Evolutionary conservation across 169 alveolate species (phyloP).

Genomic region (Eimeria sp.): DNA sequence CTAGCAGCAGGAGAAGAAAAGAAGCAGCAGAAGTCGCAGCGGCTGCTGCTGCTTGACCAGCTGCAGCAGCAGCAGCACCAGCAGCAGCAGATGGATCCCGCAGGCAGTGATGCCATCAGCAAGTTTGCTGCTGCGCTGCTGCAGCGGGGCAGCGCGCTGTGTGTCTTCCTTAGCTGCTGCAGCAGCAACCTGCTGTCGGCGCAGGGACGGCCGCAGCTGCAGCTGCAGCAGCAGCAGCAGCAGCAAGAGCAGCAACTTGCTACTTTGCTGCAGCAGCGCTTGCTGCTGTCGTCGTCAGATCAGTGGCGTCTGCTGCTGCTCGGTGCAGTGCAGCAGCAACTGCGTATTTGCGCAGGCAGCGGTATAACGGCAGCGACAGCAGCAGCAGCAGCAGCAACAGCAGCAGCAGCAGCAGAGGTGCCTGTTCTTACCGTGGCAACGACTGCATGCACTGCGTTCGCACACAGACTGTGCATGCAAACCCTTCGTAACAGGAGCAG

Average conservation of each 20-base stretch:
- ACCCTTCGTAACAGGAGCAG: not conserved
- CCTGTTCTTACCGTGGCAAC: not conserved
- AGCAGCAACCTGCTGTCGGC: constrained; percentile 40
- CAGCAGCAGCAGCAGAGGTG: constrained; percentile 42
- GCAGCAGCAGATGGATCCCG: not conserved
- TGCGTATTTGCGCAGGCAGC: not conserved
- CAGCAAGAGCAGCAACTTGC: constrained; percentile 33
- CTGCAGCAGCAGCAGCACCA: constrained; percentile 65
- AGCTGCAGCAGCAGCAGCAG: constrained; percentile 74
- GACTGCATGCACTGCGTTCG: constrained; percentile 43
- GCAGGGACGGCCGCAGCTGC: constrained; percentile 61
- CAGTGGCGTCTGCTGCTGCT: constrained; percentile 68
- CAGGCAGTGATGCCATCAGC: not conserved
- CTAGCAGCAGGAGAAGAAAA: constrained; percentile 48
- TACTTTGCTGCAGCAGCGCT: constrained; percentile 49
- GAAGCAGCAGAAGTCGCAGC: constrained; percentile 45
- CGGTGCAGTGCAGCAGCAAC: constrained; percentile 70
- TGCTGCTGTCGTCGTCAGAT: constrained; percentile 20
- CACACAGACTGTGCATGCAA: constrained; percentile 3
- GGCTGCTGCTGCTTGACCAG: constrained; percentile 78
- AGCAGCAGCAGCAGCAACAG: constrained; percentile 46
- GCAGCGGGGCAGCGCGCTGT: constrained; percentile 52
- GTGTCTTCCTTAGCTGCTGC: constrained; percentile 49
- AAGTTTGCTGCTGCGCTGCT: constrained; percentile 18
- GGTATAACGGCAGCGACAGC: not conserved